These are phyloP conservation scores for Nemania sp. DNA, from an alignment of 2,329 filamentous ascomycete genomes.

Conservation along the genomic window DNA sequence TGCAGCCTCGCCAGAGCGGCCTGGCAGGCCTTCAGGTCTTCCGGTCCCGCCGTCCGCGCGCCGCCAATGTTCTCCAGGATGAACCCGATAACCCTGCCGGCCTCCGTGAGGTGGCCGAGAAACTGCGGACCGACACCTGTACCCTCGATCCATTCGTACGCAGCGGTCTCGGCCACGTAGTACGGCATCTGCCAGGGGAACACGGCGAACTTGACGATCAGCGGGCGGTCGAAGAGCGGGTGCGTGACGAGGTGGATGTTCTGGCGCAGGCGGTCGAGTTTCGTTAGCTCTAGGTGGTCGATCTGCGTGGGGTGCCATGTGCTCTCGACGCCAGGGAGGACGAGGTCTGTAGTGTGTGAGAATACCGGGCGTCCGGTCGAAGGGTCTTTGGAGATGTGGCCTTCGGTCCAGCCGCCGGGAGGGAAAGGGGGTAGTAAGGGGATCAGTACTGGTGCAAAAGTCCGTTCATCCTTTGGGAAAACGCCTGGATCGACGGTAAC, in stretches of 20 bases:
- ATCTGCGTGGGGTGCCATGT: constrained; percentile 24
- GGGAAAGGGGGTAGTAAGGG: constrained; percentile 20
- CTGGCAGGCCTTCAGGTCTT: constrained; percentile 40
- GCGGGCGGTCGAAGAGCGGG: constrained; percentile 16
- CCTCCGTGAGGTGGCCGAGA: constrained; percentile 41
- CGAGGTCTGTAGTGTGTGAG: not conserved
- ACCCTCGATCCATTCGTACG: constrained; percentile 36
- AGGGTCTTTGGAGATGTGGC: constrained; percentile 21
- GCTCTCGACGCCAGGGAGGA: constrained; percentile 12
- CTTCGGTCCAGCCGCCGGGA: constrained; percentile 24
- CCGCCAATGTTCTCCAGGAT: constrained; percentile 39
- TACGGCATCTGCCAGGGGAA: constrained; percentile 32
- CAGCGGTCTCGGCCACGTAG: constrained; percentile 32
- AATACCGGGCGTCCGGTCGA: constrained; percentile 10
- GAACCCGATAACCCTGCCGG: constrained; percentile 40
- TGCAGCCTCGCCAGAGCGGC: constrained; percentile 40
- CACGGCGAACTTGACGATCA: constrained; percentile 33
- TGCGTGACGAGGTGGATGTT: constrained; percentile 21
- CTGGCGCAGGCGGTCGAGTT: not conserved
- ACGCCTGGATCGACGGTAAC: constrained; percentile 21
- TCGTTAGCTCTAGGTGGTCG: constrained; percentile 21
- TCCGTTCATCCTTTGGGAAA: constrained; percentile 4
- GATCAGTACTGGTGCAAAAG: constrained; percentile 19
- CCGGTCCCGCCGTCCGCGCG: constrained; percentile 33
- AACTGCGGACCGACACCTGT: constrained; percentile 31